Conservation (phyloP, 768 basidiomycete genomes). For the Termitomyces eurrhizus region DNA sequence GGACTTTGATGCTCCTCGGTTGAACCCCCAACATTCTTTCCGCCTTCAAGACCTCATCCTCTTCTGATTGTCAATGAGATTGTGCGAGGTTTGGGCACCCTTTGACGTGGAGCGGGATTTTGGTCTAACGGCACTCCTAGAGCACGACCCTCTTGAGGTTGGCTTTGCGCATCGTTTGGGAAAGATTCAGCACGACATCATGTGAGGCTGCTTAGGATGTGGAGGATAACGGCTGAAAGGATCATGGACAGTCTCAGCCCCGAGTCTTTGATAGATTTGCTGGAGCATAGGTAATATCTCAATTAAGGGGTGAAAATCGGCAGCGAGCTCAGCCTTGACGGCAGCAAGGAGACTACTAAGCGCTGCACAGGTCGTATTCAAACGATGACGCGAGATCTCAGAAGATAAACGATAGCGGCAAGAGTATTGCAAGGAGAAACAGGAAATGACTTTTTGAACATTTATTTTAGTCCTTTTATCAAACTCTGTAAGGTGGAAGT, state of each 20-base stretch:
- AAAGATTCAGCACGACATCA: conserved; percentile 21
- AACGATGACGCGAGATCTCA: conserved; percentile 27
- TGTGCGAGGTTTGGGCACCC: neutral
- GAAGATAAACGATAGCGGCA: conserved; percentile 22
- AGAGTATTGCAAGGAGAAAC: conserved; percentile 28
- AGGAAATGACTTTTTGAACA: conserved; percentile 24
- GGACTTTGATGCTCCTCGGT: neutral
- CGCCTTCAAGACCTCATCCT: neutral
- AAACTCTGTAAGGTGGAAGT: too few relatives aligned
- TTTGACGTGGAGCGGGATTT: neutral
- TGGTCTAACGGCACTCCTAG: neutral
- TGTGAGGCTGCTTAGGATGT: neutral
- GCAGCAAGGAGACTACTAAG: conserved; percentile 20
- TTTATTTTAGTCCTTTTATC: neutral
- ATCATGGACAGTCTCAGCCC: conserved; percentile 9
- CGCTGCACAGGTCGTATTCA: conserved; percentile 26
- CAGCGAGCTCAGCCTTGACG: conserved; percentile 15
- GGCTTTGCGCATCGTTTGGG: neutral
- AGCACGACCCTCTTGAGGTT: neutral
- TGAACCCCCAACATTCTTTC: neutral
- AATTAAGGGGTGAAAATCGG: conserved; percentile 13
- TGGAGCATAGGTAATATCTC: conserved; percentile 9
- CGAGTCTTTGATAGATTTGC: conserved; percentile 13
- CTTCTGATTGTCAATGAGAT: neutral
- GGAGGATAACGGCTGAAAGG: conserved; percentile 11